A percentile compares a stretch with the other conserved stretches of the same genome.
These are phyloP conservation scores for Trichoderma parareesei DNA, from an alignment of 495 filamentous ascomycete genomes.

Conservation along the genomic window DNA sequence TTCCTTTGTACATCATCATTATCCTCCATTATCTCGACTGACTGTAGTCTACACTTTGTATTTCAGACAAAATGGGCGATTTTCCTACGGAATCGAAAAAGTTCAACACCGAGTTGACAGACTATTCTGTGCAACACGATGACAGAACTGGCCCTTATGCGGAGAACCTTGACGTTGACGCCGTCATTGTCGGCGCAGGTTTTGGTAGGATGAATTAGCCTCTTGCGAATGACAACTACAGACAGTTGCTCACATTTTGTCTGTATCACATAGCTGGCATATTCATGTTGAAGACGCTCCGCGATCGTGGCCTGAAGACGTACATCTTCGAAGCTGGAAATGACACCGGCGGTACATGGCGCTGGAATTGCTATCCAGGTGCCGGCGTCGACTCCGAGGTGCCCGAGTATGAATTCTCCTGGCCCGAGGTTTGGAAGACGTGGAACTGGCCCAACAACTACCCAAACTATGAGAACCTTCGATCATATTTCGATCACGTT, in stretches of 20 bases:
- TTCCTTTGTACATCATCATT: not conserved
- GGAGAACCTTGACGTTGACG: conserved; percentile 36
- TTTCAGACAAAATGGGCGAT: conserved; percentile 4
- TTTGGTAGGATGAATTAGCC: conserved; percentile 23
- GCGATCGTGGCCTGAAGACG: conserved; percentile 18
- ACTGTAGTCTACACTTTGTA: not conserved
- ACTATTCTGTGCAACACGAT: conserved; percentile 24
- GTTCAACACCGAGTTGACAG: conserved; percentile 22
- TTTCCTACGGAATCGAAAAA: conserved; percentile 9
- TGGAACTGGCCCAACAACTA: conserved; percentile 36
- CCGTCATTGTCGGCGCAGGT: conserved; percentile 45
- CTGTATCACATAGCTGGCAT: conserved; percentile 15
- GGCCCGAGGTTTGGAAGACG: conserved; percentile 17
- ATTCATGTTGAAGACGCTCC: conserved; percentile 25
- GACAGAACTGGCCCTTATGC: conserved; percentile 31
- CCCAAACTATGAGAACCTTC: conserved; percentile 27
- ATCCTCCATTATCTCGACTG: not conserved
- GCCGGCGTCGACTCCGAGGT: conserved; percentile 32
- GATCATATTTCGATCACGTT: conserved; percentile 33
- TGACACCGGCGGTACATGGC: conserved; percentile 43
- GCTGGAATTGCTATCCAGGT: conserved; percentile 32
- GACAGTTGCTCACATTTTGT: not conserved
- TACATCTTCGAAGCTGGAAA: conserved; percentile 31
- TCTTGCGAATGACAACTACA: not conserved
- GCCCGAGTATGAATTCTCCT: conserved; percentile 30